Evolutionary conservation across 257 asterid genomes (phyloP).

Genomic region (Osmanthus fragrans): DNA sequence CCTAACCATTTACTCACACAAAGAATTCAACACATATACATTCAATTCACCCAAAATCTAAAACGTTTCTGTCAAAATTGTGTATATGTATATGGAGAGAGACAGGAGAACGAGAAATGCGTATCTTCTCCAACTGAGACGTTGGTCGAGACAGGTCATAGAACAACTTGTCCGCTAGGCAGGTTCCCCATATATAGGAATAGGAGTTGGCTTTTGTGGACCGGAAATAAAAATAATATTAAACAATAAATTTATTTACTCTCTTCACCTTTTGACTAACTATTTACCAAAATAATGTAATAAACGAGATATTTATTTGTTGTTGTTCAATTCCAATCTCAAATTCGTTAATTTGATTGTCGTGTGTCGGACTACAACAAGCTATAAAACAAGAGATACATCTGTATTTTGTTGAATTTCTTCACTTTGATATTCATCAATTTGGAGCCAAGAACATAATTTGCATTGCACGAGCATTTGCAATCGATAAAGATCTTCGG

Average conservation of each 20-base stretch:
- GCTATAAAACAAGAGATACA: no score
- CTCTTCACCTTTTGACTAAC: slow-evolving; percentile 14
- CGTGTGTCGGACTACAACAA: no score
- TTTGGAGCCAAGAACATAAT: no score
- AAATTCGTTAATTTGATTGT: no score
- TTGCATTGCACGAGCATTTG: no score
- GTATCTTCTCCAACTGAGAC: slow-evolving; percentile 48
- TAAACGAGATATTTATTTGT: no score
- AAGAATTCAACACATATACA: slow-evolving; percentile 8
- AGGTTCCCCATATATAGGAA: slow-evolving; percentile 35
- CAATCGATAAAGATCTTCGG: no score
- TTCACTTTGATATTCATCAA: no score
- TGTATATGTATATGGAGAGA: neutral
- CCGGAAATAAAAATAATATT: slow-evolving; percentile 23
- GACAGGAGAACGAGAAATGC: slow-evolving; percentile 23
- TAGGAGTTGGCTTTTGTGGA: slow-evolving; percentile 28
- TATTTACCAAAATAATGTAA: no score
- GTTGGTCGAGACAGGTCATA: slow-evolving; percentile 40
- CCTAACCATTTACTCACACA: slow-evolving; percentile 8
- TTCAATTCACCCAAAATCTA: neutral
- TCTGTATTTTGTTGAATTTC: no score
- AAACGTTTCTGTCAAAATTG: slow-evolving; percentile 22
- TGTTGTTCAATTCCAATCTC: no score
- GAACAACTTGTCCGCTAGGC: slow-evolving; percentile 5
- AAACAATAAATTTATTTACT: neutral